Base-by-base conservation (phyloP, 192 early-diverging fungal species). In the Gigaspora rosea region DNA sequence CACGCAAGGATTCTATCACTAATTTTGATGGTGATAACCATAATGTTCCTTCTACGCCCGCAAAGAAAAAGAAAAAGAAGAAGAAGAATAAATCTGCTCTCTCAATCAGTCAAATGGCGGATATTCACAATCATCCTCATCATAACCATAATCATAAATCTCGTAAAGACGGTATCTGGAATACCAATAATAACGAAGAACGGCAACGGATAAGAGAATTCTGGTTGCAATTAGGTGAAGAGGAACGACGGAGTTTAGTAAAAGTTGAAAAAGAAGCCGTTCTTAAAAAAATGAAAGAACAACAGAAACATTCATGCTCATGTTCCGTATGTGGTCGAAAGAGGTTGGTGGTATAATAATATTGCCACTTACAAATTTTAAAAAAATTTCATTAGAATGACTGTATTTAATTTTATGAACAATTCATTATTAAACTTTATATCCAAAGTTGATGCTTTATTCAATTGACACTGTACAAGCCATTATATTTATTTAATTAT, bases 231-330 rank as follows among this genome's bases (percentile, higher is more conserved):
- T 83, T 95, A 10, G 87, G 90, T 35, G 94, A 95, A 80, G 90
- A 92, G 41, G 93, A 95, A 71, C 84, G 94, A 36, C 83, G 91
- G 59, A 86, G 85, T 41, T 84, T 95, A n/a, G 92, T 95, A 16
- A 91, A 93, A 73, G 88, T 93, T 9, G 94, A 95, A 79, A 94
- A 94, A 78, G 94, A 95, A 77, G 90, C 92, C 16, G 94, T 95
- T 16, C 79, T 95, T 59, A 90, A 88, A 80, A 95, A 94, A 83
- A 94, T 95, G 91, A 94, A 94, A 84, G 94, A 95, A 74, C 93
- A 95, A 79, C 92, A 94, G 79, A 90, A 90, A 78, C 92, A 93
- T 76, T 88, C 90, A 8, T 95, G 94, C 73, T 89, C 89, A n/a
- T 95, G 94, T 78, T 89, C 91, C 16, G 90, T 93, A 5, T 95